A percentile compares a stretch with the other conserved stretches of the same genome.
Conservation (phyloP, 169 alveolate species). For the Miamiensis avidus region DNA sequence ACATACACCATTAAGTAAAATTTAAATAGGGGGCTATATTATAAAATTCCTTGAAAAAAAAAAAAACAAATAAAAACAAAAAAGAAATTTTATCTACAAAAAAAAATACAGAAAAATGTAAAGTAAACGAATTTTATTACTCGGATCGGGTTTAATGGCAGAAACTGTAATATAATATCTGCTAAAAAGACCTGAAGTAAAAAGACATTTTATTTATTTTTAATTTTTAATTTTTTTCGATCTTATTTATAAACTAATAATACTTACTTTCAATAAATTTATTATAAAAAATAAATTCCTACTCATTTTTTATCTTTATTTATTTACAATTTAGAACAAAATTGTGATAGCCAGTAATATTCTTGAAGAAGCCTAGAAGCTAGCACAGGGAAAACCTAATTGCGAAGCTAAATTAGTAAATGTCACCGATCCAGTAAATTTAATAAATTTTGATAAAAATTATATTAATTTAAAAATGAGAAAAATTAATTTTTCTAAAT, state of each 20-base stretch:
- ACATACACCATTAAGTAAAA: too few relatives aligned
- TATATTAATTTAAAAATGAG: background rate
- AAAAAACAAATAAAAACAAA: too few relatives aligned
- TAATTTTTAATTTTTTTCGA: background rate
- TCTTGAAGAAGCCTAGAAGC: conserved; percentile 48
- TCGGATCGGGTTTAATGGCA: conserved; percentile 66
- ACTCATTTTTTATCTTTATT: too few relatives aligned
- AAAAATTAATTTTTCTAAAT: too few relatives aligned
- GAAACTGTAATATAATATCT: conserved; percentile 59
- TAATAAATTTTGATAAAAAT: background rate
- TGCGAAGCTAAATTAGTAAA: conserved; percentile 32
- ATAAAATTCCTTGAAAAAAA: too few relatives aligned
- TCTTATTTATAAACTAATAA: background rate
- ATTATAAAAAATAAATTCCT: too few relatives aligned
- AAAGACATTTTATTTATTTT: background rate
- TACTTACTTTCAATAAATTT: too few relatives aligned
- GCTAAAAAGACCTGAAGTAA: conserved; percentile 38
- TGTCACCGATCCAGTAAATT: conserved; percentile 27
- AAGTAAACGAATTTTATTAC: too few relatives aligned
- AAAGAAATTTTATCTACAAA: too few relatives aligned
- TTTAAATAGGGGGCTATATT: too few relatives aligned
- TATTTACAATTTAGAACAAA: conserved; percentile 14
- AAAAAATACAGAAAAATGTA: too few relatives aligned
- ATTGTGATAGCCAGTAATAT: conserved; percentile 47
- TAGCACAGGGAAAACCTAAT: conserved; percentile 33